Percentiles rank a stretch among this genome's conserved stretches.
Evolutionary conservation across 352 stramenopile genomes (phyloP).

Genomic region (Phytopythium delawarense): DNA sequence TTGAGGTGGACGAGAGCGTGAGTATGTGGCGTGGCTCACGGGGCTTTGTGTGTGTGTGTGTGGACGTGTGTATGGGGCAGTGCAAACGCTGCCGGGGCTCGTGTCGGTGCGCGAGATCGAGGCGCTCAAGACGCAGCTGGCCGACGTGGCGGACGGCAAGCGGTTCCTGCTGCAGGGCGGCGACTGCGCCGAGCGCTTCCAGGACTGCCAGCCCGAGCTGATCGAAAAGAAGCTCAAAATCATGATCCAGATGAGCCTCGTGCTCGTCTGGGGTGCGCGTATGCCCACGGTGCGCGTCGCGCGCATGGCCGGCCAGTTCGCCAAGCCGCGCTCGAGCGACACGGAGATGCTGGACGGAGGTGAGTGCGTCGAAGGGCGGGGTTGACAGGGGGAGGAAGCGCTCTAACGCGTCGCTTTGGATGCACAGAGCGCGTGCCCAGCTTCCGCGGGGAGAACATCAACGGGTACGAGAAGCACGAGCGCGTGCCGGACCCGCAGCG

Average conservation of each 20-base stretch:
- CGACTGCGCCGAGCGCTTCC: slow-evolving; percentile 97
- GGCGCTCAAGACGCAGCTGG: slow-evolving; percentile 86
- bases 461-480: slow-evolving; percentile 91
- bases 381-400: not conserved
- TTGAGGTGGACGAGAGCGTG: no score
- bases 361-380: slow-evolving; percentile 4
- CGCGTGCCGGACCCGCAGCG: slow-evolving; percentile 92
- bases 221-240: slow-evolving; percentile 94
- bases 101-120: slow-evolving; percentile 97
- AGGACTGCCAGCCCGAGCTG: slow-evolving; percentile 82
- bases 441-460: slow-evolving; percentile 99
- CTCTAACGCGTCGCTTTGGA: not conserved
- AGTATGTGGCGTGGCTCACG: not conserved
- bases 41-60: not conserved
- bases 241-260: slow-evolving; percentile 97
- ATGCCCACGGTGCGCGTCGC: slow-evolving; percentile 97
- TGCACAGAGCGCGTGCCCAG: slow-evolving; percentile 87
- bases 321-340: slow-evolving; percentile 95
- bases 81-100: slow-evolving; percentile 83
- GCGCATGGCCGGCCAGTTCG: slow-evolving; percentile 98
- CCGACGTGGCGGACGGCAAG: slow-evolving; percentile 93
- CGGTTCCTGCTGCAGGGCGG: slow-evolving; percentile 98
- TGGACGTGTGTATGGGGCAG: slow-evolving; percentile 26
- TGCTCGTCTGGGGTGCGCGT: slow-evolving; percentile 96
- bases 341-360: slow-evolving; percentile 92